These are phyloP conservation scores for Kwoniella pini DNA, from an alignment of 768 basidiomycete species.

Conservation along the genomic window DNA sequence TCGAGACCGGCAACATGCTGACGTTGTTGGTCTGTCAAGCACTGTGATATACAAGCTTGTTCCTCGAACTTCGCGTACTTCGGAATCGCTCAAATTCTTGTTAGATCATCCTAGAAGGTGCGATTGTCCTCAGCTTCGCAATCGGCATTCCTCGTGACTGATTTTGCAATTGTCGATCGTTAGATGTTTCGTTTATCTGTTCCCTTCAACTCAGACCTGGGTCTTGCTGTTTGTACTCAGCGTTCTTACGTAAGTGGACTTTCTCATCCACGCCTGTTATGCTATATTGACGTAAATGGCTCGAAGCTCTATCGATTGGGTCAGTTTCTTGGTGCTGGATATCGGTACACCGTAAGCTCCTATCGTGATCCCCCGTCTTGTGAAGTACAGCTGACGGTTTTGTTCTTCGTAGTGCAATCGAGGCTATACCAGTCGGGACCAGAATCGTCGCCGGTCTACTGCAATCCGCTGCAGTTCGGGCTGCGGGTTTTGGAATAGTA, in stretches of 20 bases:
- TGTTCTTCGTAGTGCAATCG: slow-evolving; percentile 58
- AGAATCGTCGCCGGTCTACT: slow-evolving; percentile 73
- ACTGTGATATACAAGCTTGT: slow-evolving; percentile 62
- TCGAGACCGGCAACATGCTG: background rate
- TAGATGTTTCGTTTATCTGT: slow-evolving; percentile 85
- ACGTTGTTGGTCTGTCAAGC: background rate
- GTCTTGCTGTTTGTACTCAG: slow-evolving; percentile 73
- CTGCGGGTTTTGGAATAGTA: slow-evolving; percentile 84
- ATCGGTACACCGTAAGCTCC: slow-evolving; percentile 66
- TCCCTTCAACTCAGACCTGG: slow-evolving; percentile 93
- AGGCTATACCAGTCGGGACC: slow-evolving; percentile 67
- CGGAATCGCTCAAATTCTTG: slow-evolving; percentile 84
- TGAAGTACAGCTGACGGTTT: too few relatives aligned
- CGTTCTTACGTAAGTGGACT: slow-evolving; percentile 64
- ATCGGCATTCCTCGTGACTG: background rate
- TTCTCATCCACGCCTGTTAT: too few relatives aligned
- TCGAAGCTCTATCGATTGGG: slow-evolving; percentile 84
- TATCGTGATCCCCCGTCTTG: too few relatives aligned
- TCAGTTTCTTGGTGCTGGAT: slow-evolving; percentile 84
- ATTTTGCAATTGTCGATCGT: background rate
- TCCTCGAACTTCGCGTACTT: slow-evolving; percentile 62
- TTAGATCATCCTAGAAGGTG: slow-evolving; percentile 83
- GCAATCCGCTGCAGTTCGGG: slow-evolving; percentile 75
- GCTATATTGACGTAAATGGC: too few relatives aligned
- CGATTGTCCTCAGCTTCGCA: too few relatives aligned